Conservation (phyloP, 768 basidiomycete species). For the Dacryopinax spathularia region DNA sequence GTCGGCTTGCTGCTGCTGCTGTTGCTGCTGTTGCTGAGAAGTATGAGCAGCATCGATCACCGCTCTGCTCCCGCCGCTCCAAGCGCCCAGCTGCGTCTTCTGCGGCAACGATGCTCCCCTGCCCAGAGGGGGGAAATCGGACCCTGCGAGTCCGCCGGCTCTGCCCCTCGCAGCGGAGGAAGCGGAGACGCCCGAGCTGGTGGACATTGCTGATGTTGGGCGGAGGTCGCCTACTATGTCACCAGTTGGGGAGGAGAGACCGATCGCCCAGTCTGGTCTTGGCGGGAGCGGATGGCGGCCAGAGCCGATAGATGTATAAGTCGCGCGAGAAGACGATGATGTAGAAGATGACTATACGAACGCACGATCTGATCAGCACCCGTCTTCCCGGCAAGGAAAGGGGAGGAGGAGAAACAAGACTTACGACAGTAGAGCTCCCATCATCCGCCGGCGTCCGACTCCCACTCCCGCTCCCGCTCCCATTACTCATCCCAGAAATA, state of each 20-base stretch:
- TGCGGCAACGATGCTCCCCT: conserved; percentile 30
- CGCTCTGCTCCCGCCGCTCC: not conserved
- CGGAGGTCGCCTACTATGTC: not conserved
- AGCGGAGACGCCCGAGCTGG: not conserved
- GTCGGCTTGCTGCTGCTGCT: conserved; percentile 5
- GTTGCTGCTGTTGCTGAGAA: conserved; percentile 14
- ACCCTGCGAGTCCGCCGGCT: not conserved
- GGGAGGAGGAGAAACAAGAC: too few relatives aligned
- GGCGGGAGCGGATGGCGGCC: conserved; percentile 68
- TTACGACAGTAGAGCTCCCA: conserved; percentile 58
- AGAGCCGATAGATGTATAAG: conserved; percentile 59
- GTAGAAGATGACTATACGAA: conserved; percentile 11
- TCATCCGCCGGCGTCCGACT: conserved; percentile 59
- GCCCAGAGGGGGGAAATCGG: conserved; percentile 15
- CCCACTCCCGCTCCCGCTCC: conserved; percentile 23
- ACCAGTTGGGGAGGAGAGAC: conserved; percentile 26
- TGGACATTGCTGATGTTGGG: not conserved
- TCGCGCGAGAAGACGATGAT: conserved; percentile 56
- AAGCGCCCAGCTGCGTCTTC: conserved; percentile 15
- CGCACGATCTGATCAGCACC: not conserved
- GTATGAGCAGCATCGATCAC: conserved; percentile 5
- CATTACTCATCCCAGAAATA: conserved; percentile 7
- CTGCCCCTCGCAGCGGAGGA: conserved; percentile 3
- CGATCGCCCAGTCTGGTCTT: conserved; percentile 81
- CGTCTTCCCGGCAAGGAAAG: conserved; percentile 15